Percentiles rank a stretch among this genome's conserved stretches.
phyloP scores from a whole-genome alignment of 2,329 filamentous ascomycete genomes.

The Beauveria scarabaeidicola region DNA sequence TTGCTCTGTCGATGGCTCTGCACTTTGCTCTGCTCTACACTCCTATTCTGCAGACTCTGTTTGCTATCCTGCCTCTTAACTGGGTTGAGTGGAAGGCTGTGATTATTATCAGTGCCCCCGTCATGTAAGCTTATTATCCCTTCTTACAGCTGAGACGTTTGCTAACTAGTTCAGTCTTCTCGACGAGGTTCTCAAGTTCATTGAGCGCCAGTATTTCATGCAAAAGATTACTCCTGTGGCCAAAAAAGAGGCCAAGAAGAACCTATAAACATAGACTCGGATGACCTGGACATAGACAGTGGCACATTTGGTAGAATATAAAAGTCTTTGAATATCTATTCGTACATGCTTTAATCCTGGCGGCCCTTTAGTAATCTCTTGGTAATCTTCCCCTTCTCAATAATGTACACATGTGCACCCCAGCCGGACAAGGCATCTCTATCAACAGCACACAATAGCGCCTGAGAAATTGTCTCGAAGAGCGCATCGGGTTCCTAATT shows the following conservation, averaged over 20 bases:
- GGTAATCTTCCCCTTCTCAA: slow-evolving; percentile 99
- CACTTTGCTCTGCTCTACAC: slow-evolving; percentile 93
- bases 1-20: slow-evolving; percentile 82
- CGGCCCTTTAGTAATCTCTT: slow-evolving; percentile 97
- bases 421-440: slow-evolving; percentile 94
- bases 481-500: slow-evolving; percentile 77
- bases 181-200: slow-evolving; percentile 73
- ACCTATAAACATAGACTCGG: slow-evolving; percentile 31
- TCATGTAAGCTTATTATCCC: slow-evolving; percentile 59
- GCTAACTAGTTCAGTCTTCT: slow-evolving; percentile 49
- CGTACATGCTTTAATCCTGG: slow-evolving; percentile 60
- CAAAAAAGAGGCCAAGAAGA: slow-evolving; percentile 44
- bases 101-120: slow-evolving; percentile 76
- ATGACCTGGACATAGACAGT: slow-evolving; percentile 8
- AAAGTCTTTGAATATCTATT: slow-evolving; percentile 13
- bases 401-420: slow-evolving; percentile 98
- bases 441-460: slow-evolving; percentile 90
- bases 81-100: slow-evolving; percentile 90
- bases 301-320: slow-evolving; percentile 14
- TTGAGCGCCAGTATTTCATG: slow-evolving; percentile 61
- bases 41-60: slow-evolving; percentile 78
- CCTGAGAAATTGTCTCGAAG: slow-evolving; percentile 97
- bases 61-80: slow-evolving; percentile 83
- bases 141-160: slow-evolving; percentile 11
- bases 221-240: slow-evolving; percentile 35